Evolutionary conservation across 208 protist species (phyloP).

Genomic region (Acanthamoeba royreba): DNA sequence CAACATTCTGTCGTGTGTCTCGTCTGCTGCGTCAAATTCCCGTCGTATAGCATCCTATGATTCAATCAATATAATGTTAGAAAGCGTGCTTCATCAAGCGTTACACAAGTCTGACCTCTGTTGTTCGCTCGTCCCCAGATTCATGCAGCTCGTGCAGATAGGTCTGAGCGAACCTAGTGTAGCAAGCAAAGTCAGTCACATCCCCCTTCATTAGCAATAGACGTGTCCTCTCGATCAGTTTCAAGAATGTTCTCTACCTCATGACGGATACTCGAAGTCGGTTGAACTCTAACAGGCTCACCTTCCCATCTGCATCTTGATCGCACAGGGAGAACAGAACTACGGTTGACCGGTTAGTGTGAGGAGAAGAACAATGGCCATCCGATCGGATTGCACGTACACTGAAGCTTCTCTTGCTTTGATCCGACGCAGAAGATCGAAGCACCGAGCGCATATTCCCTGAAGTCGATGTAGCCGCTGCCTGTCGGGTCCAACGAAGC

Average conservation of each 20-base stretch:
- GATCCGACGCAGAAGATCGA: background rate
- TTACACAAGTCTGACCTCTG: background rate
- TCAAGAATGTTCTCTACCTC: background rate
- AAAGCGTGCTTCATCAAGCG: no score
- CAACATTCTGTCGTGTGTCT: background rate
- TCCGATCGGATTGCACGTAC: background rate
- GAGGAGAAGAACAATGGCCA: no score
- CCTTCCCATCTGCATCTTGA: background rate
- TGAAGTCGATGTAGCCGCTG: background rate
- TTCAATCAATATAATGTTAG: no score
- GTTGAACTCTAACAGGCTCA: background rate
- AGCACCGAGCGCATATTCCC: background rate
- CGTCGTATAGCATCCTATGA: background rate
- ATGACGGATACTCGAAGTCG: background rate
- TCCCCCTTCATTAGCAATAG: background rate
- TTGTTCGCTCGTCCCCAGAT: background rate
- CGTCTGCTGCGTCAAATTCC: background rate
- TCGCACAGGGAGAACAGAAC: background rate
- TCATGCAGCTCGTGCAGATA: background rate
- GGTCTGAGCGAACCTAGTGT: background rate
- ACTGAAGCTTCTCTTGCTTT: background rate
- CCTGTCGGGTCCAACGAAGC: background rate
- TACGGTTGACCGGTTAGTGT: no score
- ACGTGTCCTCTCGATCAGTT: no score
- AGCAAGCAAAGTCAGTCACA: background rate